These are phyloP conservation scores for Magnolia changhungtana DNA, from an alignment of 164 flowering plant genomes.

Conservation along the genomic window DNA sequence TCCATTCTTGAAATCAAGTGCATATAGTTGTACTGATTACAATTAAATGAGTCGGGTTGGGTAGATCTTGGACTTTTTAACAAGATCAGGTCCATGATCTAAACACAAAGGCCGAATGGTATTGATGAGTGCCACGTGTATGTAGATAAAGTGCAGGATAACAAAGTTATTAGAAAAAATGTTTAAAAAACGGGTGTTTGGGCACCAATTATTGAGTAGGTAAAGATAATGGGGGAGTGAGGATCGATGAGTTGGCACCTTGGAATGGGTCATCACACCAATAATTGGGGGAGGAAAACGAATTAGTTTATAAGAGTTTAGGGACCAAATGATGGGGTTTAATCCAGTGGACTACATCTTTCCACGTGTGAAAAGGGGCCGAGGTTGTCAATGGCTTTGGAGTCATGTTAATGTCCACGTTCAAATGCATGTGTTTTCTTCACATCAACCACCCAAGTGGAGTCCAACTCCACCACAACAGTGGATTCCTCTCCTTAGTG, in stretches of 20 bases:
- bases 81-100: neutral
- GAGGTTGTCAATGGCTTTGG: conserved; percentile 40
- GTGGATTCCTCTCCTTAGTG: conserved; percentile 19
- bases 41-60: too few relatives aligned
- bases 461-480: conserved; percentile 82
- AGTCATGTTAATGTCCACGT: conserved; percentile 48
- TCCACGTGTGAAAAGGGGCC: conserved; percentile 45
- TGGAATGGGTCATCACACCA: conserved; percentile 27
- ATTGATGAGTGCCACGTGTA: neutral
- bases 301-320: conserved; percentile 36
- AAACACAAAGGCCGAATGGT: neutral
- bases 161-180: neutral
- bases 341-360: conserved; percentile 55
- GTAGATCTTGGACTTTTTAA: neutral
- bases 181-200: neutral
- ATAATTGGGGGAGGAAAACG: conserved; percentile 44
- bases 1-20: too few relatives aligned
- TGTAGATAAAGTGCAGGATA: neutral
- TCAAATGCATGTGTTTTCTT: conserved; percentile 45
- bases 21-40: too few relatives aligned
- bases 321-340: conserved; percentile 47
- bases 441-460: conserved; percentile 59
- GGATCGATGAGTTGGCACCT: conserved; percentile 20
- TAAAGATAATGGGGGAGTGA: conserved; percentile 12
- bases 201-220: conserved; percentile 17